Base-by-base conservation (phyloP, 2,329 filamentous ascomycete species). In the Tolypocladium inflatum region DNA sequence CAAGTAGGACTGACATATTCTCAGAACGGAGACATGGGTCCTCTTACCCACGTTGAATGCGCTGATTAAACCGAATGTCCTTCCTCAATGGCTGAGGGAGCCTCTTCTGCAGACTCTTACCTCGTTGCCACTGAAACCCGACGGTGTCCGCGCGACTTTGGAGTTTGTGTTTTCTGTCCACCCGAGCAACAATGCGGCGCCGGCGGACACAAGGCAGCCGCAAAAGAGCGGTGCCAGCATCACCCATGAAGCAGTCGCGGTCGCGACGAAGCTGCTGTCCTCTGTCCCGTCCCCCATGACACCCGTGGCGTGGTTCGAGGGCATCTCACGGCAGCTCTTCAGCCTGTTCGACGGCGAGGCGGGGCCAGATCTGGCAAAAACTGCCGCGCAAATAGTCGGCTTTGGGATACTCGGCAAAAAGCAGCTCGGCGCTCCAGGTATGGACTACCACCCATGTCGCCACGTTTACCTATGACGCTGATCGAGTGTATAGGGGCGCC, bases 111-210 rank as follows among this genome's bases (percentile, higher is more conserved):
- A 77, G 58, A 76, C 80, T 15, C 75, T 90, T 51, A 83, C 85
- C 1, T 67, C 77, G 15, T 66, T 90, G 11, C 87, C 87, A 1
- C 74, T 89, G 33, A 77, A 86, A 4, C 72, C 75, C 2, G 79
- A 83, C 60, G 87, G 87, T 21, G 84, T 90, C 17, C 80, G 87
- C 39, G 80, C 83, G 33, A 87, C 84, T 0, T 76, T 90, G 60
- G 87, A 90, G 66, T 90, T 90, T 65, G 77, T 90, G 41, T 87
- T 89, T 58, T 80, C 86, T 1, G 83, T 88, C 8, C 86, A 89
- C 60, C 82, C 86, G 0, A 78, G 80, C 60, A 77, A 74, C 62
- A 71, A 73, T 8, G 68, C 74, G 58, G 70, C 71, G 63, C 56
- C 68, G 0, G 70, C 74, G 8, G 76, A 78, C 57, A 72, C 73